These are phyloP conservation scores for Hemileccinum impolitum DNA, from an alignment of 768 basidiomycete species.

Conservation along the genomic window DNA sequence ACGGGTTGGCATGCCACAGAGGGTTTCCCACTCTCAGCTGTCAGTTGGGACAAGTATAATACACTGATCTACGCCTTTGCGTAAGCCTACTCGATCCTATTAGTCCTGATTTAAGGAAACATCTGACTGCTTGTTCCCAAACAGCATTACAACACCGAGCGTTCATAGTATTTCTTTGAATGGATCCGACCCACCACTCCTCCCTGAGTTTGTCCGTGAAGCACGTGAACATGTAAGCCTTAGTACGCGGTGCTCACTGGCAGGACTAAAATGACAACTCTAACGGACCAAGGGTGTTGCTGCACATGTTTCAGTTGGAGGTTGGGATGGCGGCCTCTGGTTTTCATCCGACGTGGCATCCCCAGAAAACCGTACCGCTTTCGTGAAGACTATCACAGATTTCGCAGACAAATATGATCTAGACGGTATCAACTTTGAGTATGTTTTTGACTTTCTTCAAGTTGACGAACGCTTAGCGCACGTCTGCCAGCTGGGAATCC, in stretches of 20 bases:
- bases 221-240: slow-evolving; percentile 34
- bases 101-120: not conserved
- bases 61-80: slow-evolving; percentile 65
- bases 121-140: not conserved
- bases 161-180: slow-evolving; percentile 28
- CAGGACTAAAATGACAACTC: not conserved
- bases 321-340: slow-evolving; percentile 62
- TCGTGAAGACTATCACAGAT: slow-evolving; percentile 53
- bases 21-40: slow-evolving; percentile 47
- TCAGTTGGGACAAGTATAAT: slow-evolving; percentile 71
- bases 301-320: slow-evolving; percentile 62
- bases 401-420: slow-evolving; percentile 49
- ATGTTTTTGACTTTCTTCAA: not conserved
- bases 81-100: slow-evolving; percentile 25
- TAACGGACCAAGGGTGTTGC: slow-evolving; percentile 44
- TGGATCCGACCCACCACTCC: slow-evolving; percentile 46
- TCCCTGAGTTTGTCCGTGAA: slow-evolving; percentile 55
- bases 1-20: slow-evolving; percentile 58
- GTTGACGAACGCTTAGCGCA: not conserved
- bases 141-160: slow-evolving; percentile 32
- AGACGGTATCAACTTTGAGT: slow-evolving; percentile 49
- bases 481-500: slow-evolving; percentile 80
- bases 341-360: slow-evolving; percentile 62
- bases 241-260: not conserved
- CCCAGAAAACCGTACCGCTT: slow-evolving; percentile 53